Base-by-base conservation (phyloP, 345 rosid species). In the Lepidium sativum region DNA sequence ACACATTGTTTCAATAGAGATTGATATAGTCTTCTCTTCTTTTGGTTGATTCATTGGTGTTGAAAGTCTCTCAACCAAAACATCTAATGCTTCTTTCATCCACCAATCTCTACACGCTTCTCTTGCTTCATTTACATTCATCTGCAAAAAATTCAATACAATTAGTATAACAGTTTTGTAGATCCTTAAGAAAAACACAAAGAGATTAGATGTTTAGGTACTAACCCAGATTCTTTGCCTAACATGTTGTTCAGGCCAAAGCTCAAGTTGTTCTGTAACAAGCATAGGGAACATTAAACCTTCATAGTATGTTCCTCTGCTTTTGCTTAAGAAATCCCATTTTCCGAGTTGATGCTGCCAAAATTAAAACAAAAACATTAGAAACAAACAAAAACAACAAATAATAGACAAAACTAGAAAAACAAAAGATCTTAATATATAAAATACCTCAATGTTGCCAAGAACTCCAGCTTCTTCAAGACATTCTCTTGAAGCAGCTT, bases 11-110 rank as follows among this genome's bases (percentile, higher is more conserved):
- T 64, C 70, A 9, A 72, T 72, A 58, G 76, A 58, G 48, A 72
- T 72, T 12, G 76, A 64, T 2, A 72, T 50, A 9, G 67, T 50
- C 13, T 65, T 65, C 25, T 72, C 61, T 57, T 72, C 71, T 14
- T 65, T 72, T 32, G 66, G 66, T 58, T 55, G 70, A 7, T 57
- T 72, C 8, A 41, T 50, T 57, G 66, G 76, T 8, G 71, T 51
- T 5, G 76, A 52, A 18, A 80, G 76, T 58, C 96, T 57, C 54
- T 75, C 74, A 14, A 84, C 88, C 34, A 91, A 60, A 49, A 72
- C 79, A 77, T 86, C 89, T 63, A 91, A 62, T 6, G 98, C 98
- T 79, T 91, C 98, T 68, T 84, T 88, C 98, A 91, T 91, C 98
- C 98, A 91, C 94, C 84, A 80, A 74, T 91, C 91, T 52, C 88